Evolutionary conservation across 164 flowering plant species (phyloP).

Genomic region (Warburgia ugandensis): DNA sequence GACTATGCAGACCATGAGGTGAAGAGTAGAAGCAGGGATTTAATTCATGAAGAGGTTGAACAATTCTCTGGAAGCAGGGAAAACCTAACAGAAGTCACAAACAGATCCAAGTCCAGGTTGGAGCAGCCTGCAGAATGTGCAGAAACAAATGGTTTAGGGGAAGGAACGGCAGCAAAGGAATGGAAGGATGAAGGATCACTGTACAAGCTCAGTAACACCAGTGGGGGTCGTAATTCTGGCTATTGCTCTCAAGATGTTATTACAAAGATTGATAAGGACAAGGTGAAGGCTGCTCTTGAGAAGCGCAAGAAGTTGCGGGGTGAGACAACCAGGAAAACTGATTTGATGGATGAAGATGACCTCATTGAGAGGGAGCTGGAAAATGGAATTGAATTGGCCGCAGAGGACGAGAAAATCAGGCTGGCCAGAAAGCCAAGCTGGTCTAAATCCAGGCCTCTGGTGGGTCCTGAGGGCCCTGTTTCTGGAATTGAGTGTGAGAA

Average conservation of each 20-base stretch:
- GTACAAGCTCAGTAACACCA: constrained; percentile 13
- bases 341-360: constrained; percentile 77
- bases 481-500: background rate
- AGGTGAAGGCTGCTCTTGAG: constrained; percentile 67
- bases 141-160: constrained; percentile 32
- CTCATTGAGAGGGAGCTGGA: constrained; percentile 83
- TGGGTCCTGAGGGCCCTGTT: no score
- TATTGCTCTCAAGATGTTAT: constrained; percentile 60
- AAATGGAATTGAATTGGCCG: constrained; percentile 77
- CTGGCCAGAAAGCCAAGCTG: constrained; percentile 48
- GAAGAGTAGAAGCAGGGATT: constrained; percentile 23
- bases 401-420: constrained; percentile 49
- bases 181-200: constrained; percentile 29
- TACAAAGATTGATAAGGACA: constrained; percentile 62
- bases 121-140: constrained; percentile 27
- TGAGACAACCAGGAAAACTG: constrained; percentile 38
- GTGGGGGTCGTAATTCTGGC: constrained; percentile 24
- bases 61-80: constrained; percentile 15
- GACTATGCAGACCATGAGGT: constrained; percentile 39
- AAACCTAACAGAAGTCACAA: constrained; percentile 22
- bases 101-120: constrained; percentile 13
- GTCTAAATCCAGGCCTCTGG: no score
- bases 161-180: constrained; percentile 31
- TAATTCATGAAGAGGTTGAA: constrained; percentile 23
- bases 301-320: constrained; percentile 55